Evolutionary conservation across 2,329 filamentous ascomycete genomes (phyloP).

Genomic region (Penicillium decumbens): DNA sequence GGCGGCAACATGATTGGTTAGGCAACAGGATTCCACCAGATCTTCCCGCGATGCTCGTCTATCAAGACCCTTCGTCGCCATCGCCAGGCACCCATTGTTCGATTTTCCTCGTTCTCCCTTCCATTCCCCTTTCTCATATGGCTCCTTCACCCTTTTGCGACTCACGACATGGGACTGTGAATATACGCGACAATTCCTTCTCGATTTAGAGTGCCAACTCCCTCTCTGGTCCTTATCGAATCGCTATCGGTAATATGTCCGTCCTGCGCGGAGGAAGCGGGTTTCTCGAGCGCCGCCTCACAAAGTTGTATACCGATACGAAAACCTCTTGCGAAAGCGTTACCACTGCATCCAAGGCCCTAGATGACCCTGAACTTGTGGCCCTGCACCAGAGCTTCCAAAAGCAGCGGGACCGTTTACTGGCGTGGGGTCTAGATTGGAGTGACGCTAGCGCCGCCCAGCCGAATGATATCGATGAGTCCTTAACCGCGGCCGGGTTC

Average conservation of each 20-base stretch:
- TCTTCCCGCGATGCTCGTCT: constrained; percentile 22
- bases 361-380: constrained; percentile 51
- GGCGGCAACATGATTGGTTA: constrained; percentile 35
- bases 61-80: constrained; percentile 18
- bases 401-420: constrained; percentile 59
- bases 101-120: constrained; percentile 1
- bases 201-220: constrained; percentile 17
- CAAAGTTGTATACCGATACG: constrained; percentile 60
- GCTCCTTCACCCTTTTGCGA: constrained; percentile 7
- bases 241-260: constrained; percentile 37
- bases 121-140: constrained; percentile 6
- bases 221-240: constrained; percentile 13
- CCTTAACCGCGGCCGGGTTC: constrained; percentile 57
- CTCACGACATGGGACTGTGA: constrained; percentile 16
- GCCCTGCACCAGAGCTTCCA: constrained; percentile 57
- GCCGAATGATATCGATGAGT: constrained; percentile 59
- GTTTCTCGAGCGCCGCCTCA: constrained; percentile 49
- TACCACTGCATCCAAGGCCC: constrained; percentile 46
- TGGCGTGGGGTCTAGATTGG: constrained; percentile 64
- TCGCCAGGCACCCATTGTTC: constrained; percentile 21
- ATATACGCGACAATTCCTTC: constrained; percentile 1
- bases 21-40: constrained; percentile 41
- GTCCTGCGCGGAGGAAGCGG: constrained; percentile 42
- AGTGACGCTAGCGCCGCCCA: constrained; percentile 55
- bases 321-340: constrained; percentile 58